These are phyloP conservation scores for Thraustochytrium striatum DNA, from an alignment of 352 stramenopile species.

Conservation along the genomic window DNA sequence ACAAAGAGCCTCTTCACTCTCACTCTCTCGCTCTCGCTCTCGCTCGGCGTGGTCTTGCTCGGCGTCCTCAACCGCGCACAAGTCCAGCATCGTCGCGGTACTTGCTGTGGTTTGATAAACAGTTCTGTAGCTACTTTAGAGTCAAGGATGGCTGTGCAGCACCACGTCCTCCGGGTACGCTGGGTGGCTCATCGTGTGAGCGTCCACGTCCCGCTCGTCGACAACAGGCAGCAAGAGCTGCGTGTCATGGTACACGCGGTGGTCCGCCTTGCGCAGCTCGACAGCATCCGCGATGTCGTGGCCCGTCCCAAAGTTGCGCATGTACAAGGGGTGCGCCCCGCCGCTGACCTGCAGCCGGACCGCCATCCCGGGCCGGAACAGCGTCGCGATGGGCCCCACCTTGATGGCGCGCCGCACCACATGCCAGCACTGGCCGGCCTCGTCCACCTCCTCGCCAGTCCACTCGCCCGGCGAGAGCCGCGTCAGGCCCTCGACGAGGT, in stretches of 20 bases:
- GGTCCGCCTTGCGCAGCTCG: background rate
- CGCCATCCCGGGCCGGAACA: background rate
- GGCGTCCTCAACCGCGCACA: too few species aligned
- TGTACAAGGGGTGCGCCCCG: slow-evolving; percentile 26
- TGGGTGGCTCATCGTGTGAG: background rate
- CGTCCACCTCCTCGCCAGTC: background rate
- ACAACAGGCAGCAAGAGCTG: slow-evolving; percentile 15
- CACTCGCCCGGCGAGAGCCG: slow-evolving; percentile 1
- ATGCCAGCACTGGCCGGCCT: background rate
- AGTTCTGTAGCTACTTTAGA: background rate
- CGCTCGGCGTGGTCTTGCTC: too few species aligned
- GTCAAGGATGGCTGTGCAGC: background rate
- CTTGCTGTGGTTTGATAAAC: background rate
- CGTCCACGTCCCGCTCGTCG: background rate
- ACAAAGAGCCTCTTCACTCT: too few species aligned
- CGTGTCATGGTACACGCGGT: slow-evolving; percentile 33
- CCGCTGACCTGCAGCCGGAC: slow-evolving; percentile 26
- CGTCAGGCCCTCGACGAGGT: slow-evolving; percentile 34
- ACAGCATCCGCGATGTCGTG: slow-evolving; percentile 30
- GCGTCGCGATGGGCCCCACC: slow-evolving; percentile 3
- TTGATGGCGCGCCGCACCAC: slow-evolving; percentile 20
- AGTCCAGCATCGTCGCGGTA: too few species aligned
- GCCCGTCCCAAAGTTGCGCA: slow-evolving; percentile 41
- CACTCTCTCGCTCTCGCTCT: too few species aligned
- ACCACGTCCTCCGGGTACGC: slow-evolving; percentile 1